These are phyloP conservation scores for Symbiodinium pilosum DNA, from an alignment of 73 alveolate species.

Conservation along the genomic window DNA sequence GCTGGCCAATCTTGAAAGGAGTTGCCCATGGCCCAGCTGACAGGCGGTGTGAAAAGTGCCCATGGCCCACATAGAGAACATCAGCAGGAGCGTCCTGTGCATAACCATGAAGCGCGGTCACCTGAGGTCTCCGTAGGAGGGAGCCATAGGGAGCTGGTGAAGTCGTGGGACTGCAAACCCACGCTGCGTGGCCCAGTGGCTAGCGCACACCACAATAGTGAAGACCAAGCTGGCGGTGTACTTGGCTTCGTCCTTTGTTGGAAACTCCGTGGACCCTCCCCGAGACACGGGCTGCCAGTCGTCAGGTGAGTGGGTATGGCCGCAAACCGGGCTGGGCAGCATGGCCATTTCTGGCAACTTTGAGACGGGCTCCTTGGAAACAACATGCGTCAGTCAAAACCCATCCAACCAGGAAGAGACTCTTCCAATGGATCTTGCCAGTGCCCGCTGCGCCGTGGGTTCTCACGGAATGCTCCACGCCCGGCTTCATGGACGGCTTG, in stretches of 20 bases:
- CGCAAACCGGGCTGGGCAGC: constrained; percentile 1
- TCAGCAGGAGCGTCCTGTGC: too few relatives aligned
- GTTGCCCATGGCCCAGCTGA: too few relatives aligned
- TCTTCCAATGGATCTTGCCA: constrained; percentile 4
- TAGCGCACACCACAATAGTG: neutral
- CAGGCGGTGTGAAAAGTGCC: too few relatives aligned
- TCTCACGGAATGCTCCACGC: constrained; percentile 8
- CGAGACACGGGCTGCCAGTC: neutral
- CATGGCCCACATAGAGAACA: too few relatives aligned
- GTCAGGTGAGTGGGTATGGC: neutral
- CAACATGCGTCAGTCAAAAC: neutral
- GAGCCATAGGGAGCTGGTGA: too few relatives aligned
- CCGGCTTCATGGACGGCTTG: neutral
- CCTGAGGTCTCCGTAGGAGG: too few relatives aligned
- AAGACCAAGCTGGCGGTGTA: neutral
- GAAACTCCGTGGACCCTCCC: neutral
- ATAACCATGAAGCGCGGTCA: too few relatives aligned
- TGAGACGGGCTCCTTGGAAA: neutral
- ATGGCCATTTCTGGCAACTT: neutral
- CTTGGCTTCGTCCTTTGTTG: constrained; percentile 23
- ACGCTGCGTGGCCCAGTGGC: neutral
- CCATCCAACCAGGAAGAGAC: neutral
- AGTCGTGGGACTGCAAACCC: neutral
- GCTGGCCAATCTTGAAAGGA: too few relatives aligned
- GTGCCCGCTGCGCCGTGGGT: constrained; percentile 3